Conservation (phyloP, 2,329 filamentous ascomycete genomes). For the Oidium heveae region DNA sequence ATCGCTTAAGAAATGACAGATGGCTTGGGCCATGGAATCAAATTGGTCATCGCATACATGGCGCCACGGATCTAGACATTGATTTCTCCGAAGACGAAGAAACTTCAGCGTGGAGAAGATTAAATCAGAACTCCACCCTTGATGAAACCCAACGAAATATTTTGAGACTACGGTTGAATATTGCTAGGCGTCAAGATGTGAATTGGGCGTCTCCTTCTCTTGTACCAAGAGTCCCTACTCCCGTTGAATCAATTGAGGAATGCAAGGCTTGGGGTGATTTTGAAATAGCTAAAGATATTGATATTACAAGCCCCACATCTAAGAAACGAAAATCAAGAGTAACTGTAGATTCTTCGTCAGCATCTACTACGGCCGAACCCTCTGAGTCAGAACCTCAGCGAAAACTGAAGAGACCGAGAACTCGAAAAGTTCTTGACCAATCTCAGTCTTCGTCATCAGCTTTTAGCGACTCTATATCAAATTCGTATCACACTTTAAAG, state of each 20-base stretch:
- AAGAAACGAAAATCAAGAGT: slow-evolving; percentile 46
- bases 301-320: slow-evolving; percentile 23
- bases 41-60: slow-evolving; percentile 34
- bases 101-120: slow-evolving; percentile 27
- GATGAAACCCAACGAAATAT: slow-evolving; percentile 34
- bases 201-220: slow-evolving; percentile 36
- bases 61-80: slow-evolving; percentile 49
- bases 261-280: slow-evolving; percentile 73
- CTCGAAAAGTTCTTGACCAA: slow-evolving; percentile 35
- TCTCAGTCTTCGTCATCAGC: slow-evolving; percentile 16
- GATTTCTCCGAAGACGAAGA: slow-evolving; percentile 62
- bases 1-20: slow-evolving; percentile 46
- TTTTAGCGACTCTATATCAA: slow-evolving; percentile 13
- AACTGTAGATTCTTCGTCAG: slow-evolving; percentile 29
- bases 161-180: slow-evolving; percentile 65
- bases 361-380: slow-evolving; percentile 38
- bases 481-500: slow-evolving; percentile 6
- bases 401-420: slow-evolving; percentile 69
- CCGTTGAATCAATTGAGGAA: slow-evolving; percentile 52
- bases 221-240: slow-evolving; percentile 24
- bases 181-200: slow-evolving; percentile 58
- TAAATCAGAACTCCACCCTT: slow-evolving; percentile 21
- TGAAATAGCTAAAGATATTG: slow-evolving; percentile 53
- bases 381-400: slow-evolving; percentile 41
- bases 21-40: slow-evolving; percentile 73